Base-by-base conservation (phyloP, 345 rosid species). In the Gossypium ekmanianum region DNA sequence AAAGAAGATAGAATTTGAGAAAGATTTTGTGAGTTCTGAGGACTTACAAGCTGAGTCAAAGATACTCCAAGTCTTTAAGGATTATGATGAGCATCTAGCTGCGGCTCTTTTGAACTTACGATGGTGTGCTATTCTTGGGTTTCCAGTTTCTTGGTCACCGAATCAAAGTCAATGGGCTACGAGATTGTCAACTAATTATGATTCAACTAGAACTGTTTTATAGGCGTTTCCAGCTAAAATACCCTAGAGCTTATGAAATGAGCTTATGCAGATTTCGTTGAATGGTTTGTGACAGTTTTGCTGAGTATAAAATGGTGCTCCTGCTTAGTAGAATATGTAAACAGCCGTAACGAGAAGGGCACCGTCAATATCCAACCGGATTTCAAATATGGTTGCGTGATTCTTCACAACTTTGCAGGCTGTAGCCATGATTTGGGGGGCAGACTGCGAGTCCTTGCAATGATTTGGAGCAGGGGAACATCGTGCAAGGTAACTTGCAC, bases 61-160 rank as follows among this genome's bases (percentile, higher is more conserved):
- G 71, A 88, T 92, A 77, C 61, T 87, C 14, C 47, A 78, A 74
- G 57, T 81, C 61, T 88, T 88, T 39, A 68, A 81, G 75, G 77
- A 83, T 67, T 73, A 73, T 11, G 72, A 79, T 51, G 90, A 83
- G 81, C 47, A 81, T 62, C 76, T 85, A 43, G 86, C 86, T 7
- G 83, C 81, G 27, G 90, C 88, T 1, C 84, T 92, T 67, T 70
- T 92, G 83, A 84, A 82, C 72, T 80, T 94, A 79, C 88, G 98
- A 82, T 87, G 94, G 91, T 91, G 97, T 77, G 87, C 94, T 17
- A 84, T 90, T 51, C 71, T 80, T 2, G 97, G 91, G 55, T 73
- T 45, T 54, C 75, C 76, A 20, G 64, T 87, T 75, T 79, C 87
- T 66, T 91, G 97, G 97, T 88, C 87, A 3, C 91, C 90, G 17